Base-by-base conservation (phyloP, 345 rosid species). In the Firmiana major region DNA sequence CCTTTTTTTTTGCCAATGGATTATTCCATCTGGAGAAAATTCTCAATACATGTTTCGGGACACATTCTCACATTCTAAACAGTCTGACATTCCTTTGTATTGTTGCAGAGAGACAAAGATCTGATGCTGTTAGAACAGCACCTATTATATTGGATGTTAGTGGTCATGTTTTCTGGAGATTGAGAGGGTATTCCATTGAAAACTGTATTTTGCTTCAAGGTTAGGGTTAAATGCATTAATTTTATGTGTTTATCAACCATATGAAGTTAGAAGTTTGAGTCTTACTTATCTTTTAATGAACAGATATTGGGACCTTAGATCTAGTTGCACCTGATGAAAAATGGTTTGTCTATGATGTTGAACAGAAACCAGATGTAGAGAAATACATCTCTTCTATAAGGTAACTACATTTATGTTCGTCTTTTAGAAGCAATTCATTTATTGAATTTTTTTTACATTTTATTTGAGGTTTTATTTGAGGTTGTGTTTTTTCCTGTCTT, bases 181-280 rank as follows among this genome's bases (percentile, higher is more conserved):
- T 95, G 57, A 88, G 84, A 57, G 79, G 83, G 58, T 81, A 77
- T 81, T 62, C 60, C 17, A 83, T 81, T 69, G 86, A 83, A 45
- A 72, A 82, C 31, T 84, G 79, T 76, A 76, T 89, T 38, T 80
- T 93, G 83, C 91, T 89, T 76, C 99, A 93, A 93, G 96, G 99
- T 93, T 42, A 53, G 83, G 40, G 62, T 26, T 79, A 38, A 34
- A 24, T 81, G 21, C 68, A 24, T 73, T 48, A 63, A 72, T 31
- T 31, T 31, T 31, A 59, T 10, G 6, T 40, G 55, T 76, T 58
- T 24, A 9, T 77, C 28, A 19, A 75, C 54, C 72, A 26, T 46
- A 34, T n/a, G 60, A 66, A 63, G 58, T 73, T 58, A 2, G 58
- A 67, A 31, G 22, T 26, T 76, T 54, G 19, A 24, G 19, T 3